Base-by-base conservation (phyloP, 2,329 filamentous ascomycete species). In the Claviceps sp. region DNA sequence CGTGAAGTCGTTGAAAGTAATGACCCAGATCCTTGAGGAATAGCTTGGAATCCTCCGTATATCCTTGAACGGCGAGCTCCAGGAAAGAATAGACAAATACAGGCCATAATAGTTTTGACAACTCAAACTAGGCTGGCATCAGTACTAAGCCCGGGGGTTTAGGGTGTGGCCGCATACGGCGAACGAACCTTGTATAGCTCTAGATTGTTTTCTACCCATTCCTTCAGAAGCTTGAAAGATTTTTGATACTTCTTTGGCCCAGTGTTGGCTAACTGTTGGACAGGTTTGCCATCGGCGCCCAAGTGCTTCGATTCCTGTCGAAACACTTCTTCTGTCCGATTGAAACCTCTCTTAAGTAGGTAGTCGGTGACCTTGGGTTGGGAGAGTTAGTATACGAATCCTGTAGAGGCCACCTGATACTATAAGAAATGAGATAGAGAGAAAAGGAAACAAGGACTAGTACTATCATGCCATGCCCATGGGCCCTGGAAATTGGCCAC, bases 41-140 rank as follows among this genome's bases (percentile, higher is more conserved):
- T 2, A 76, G 72, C 58, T 86, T 82, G 14, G 84, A 82, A 54
- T 95, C 88, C 41, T 79, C 78, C 1, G 78, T 71, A 59, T 85
- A 89, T 56, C 81, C 82, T 54, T 88, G 80, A 37, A 75, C 75
- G 30, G 94, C 78, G 52, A 97, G 78, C 53, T 88, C 83, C 26
- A 98, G 73, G 63, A 86, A 96, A 0, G 88, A 93, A 67, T 98
- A 95, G 49, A 97, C 86, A 62, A 96, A 97, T 0, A 94, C 72
- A 0, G 93, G 93, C 89, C 93, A 98, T 16, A 95, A 71, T 4
- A 97, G 74, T 58, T 94, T 89, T 54, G 81, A 78, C 3, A 98
- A 75, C 70, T 98, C 93, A 45, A 91, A 88, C 81, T 90, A 34
- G 30, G 1, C 47, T 22, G 8, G 47, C 26, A 24, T 55, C 24